Base-by-base conservation (phyloP, 208 protist genomes). In the Trypanosoma scelopori region DNA sequence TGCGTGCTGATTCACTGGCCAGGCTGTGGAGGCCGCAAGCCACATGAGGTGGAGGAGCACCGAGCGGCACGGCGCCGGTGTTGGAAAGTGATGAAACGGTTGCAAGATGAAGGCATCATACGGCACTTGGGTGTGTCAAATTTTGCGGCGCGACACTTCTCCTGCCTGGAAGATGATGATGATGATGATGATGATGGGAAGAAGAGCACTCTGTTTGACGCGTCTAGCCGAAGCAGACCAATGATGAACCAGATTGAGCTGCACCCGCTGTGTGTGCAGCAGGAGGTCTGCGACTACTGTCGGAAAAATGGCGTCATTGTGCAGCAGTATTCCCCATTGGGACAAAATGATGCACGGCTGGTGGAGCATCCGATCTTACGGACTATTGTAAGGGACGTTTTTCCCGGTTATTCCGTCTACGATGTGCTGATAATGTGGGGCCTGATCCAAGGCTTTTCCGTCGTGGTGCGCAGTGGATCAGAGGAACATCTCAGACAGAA, bases 281-380 rank as follows among this genome's bases (percentile, higher is more conserved):
- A 50, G 7, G 79, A 81, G 2, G 74, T 89, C 13, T 81, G 88
- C 28, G 47, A 28, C 7, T 93, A 78, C 57, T 93, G 85, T 62
- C 52, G 57, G 9, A 42, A 42, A 20, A 78, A 65, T 46, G 79
- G 71, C 5, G 92, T 96, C 50, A 43, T 91, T 23, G 30, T 90
- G 35, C 87, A 96, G 84, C 86, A 93, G 70, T 96, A 94, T 72
- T 83, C 85, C 6, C 87, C 91, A 27, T 67, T 94, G 0, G 91
- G 70, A 0, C 76, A 91, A 46, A 62, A 76, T 0, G 70, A 93
- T 52, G 43, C 71, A 0, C 56, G 52, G 3, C 74, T 96, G 1
- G 30, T 87, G 11, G 58, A 77, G 28, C 78, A 96, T 62, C 83
- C 79, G 0, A 28, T 42, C 16, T 55, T 95, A 20, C 55, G 82